A percentile compares a stretch with the other conserved stretches of the same genome.
Conservation (phyloP, 1,284 basidiomycete genomes). For the Bjerkandera adusta region DNA sequence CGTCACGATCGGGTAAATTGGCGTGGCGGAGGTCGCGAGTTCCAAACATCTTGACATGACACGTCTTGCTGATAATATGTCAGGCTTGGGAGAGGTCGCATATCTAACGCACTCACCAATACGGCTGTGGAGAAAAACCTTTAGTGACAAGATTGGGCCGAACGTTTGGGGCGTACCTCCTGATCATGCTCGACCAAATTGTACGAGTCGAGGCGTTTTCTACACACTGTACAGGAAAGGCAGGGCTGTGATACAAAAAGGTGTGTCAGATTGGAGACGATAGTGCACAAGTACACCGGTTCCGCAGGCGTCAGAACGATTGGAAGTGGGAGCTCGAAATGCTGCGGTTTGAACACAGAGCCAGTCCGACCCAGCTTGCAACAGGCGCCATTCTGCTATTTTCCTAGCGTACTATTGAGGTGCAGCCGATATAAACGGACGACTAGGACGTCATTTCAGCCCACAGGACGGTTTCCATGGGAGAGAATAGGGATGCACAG, state of each 20-base stretch:
- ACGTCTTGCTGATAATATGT: slow-evolving; percentile 56
- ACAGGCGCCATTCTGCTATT: too few species aligned
- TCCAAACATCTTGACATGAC: slow-evolving; percentile 71
- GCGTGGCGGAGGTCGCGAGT: slow-evolving; percentile 71
- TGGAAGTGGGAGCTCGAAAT: too few species aligned
- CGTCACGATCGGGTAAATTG: slow-evolving; percentile 57
- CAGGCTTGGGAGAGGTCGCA: slow-evolving; percentile 1
- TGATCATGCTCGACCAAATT: slow-evolving; percentile 74
- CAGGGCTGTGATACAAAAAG: slow-evolving; percentile 50
- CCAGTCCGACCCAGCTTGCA: too few species aligned
- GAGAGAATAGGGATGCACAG: too few species aligned
- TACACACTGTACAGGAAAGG: slow-evolving; percentile 66
- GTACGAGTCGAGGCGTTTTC: slow-evolving; percentile 71
- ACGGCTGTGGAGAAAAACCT: slow-evolving; percentile 43
- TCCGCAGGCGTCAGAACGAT: too few species aligned
- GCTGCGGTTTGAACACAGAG: too few species aligned
- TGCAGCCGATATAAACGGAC: too few species aligned
- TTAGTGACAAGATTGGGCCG: slow-evolving; percentile 1
- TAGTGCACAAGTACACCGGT: too few species aligned
- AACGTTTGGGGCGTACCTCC: slow-evolving; percentile 45
- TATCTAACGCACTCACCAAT: slow-evolving; percentile 47
- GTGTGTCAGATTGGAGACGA: slow-evolving; percentile 4
- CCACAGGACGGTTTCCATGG: too few species aligned
- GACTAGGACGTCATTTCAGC: too few species aligned
- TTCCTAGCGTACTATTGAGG: too few species aligned